Conservation (phyloP, 2,329 filamentous ascomycete genomes). For the Pezicula neosporulosa region DNA sequence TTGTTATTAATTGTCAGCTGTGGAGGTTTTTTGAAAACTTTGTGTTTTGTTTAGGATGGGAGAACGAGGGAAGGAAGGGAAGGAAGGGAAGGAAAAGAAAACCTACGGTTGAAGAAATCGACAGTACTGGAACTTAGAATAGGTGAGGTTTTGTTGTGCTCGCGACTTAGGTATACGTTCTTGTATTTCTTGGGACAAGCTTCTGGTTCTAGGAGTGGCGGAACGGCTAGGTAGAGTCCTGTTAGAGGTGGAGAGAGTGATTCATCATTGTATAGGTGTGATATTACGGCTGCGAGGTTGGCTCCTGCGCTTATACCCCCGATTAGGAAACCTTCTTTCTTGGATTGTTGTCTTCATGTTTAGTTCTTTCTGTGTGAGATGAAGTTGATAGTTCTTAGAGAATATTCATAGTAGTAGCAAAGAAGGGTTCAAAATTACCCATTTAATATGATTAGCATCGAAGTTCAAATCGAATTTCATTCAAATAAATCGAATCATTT, state of each 20-base stretch:
- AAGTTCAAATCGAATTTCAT: no score
- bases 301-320: constrained; percentile 45
- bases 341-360: no score
- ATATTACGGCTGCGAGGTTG: constrained; percentile 34
- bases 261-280: constrained; percentile 37
- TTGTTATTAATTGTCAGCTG: no score
- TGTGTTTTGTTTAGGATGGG: neutral
- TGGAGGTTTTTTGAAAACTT: neutral
- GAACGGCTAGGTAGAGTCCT: constrained; percentile 42
- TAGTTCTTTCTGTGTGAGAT: constrained; percentile 33
- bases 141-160: constrained; percentile 37
- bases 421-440: constrained; percentile 24
- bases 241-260: constrained; percentile 39
- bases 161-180: constrained; percentile 32
- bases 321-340: constrained; percentile 40
- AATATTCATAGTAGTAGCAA: no score
- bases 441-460: no score
- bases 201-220: constrained; percentile 21
- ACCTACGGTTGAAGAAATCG: constrained; percentile 22
- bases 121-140: constrained; percentile 27
- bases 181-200: constrained; percentile 33
- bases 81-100: neutral
- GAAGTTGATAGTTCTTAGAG: no score
- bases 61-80: neutral
- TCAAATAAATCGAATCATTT: no score